These are phyloP conservation scores for Lolium perenne DNA, from an alignment of 176 grass and related monocot genomes.

Conservation along the genomic window DNA sequence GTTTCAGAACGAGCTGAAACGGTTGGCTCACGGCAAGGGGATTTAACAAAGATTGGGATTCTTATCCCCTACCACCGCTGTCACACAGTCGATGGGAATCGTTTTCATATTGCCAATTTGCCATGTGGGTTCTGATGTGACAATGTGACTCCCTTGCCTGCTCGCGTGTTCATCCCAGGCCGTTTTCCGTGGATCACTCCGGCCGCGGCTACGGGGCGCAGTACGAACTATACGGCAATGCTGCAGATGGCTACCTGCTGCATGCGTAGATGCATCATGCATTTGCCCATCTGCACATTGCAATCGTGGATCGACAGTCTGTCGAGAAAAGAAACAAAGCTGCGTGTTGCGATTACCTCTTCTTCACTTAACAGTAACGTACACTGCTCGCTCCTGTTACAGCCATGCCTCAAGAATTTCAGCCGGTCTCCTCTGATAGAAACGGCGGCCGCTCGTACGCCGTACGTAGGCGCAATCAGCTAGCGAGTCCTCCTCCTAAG, in stretches of 20 bases:
- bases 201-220: not conserved
- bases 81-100: not conserved
- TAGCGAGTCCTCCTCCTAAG: too few relatives aligned
- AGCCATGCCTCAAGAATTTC: not conserved
- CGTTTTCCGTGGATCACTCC: too few relatives aligned
- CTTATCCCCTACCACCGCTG: slow-evolving; percentile 8
- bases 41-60: slow-evolving; percentile 48
- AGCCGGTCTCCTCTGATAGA: not conserved
- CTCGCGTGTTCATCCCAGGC: not conserved
- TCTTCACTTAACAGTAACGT: not conserved
- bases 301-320: not conserved
- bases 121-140: not conserved
- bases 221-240: slow-evolving; percentile 2
- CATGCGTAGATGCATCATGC: too few relatives aligned
- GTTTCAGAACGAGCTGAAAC: not conserved
- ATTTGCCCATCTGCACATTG: not conserved
- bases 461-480: too few relatives aligned
- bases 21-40: slow-evolving; percentile 41
- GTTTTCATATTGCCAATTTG: not conserved
- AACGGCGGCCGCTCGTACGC: too few relatives aligned
- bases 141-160: not conserved
- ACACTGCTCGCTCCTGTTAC: not conserved
- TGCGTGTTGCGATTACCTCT: not conserved
- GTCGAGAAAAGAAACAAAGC: not conserved
- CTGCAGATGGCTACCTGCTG: not conserved